phyloP scores from a whole-genome alignment of 441 rosid genomes.

The Mallotus japonicus region DNA sequence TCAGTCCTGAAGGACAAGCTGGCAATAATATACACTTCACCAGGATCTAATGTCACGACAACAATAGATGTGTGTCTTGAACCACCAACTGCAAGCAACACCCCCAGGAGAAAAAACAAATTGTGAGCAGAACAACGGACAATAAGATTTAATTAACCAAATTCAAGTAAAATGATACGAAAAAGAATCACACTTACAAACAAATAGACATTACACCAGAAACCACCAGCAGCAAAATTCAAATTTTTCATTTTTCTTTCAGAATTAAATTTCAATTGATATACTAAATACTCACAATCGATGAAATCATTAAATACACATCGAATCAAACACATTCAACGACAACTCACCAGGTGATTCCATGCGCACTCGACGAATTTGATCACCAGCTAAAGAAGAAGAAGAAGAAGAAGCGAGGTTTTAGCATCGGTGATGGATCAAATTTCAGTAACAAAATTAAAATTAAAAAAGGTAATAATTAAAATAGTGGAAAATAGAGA shows the following conservation, averaged over 20 bases:
- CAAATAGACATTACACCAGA: too few species aligned
- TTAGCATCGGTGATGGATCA: slow-evolving; percentile 12
- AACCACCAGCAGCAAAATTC: too few species aligned
- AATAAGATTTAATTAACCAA: not conserved
- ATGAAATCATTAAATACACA: too few species aligned
- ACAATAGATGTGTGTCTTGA: slow-evolving; percentile 62
- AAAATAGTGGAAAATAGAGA: too few species aligned
- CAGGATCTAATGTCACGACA: slow-evolving; percentile 61
- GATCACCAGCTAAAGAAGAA: slow-evolving; percentile 25
- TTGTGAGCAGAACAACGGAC: not conserved
- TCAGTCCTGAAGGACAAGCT: slow-evolving; percentile 61
- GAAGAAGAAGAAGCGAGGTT: slow-evolving; percentile 27
- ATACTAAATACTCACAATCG: too few species aligned
- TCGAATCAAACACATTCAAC: slow-evolving; percentile 2
- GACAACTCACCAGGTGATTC: slow-evolving; percentile 50
- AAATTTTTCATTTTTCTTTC: too few species aligned
- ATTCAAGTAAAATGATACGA: too few species aligned
- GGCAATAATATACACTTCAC: slow-evolving; percentile 73
- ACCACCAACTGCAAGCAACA: slow-evolving; percentile 50
- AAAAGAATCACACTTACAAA: too few species aligned
- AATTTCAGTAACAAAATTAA: too few species aligned
- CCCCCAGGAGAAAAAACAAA: not conserved
- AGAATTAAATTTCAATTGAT: too few species aligned
- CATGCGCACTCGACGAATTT: slow-evolving; percentile 44
- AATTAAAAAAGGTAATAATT: too few species aligned